phyloP scores from a whole-genome alignment of 1,284 basidiomycete species.

The Apiotrichum siamense region DNA sequence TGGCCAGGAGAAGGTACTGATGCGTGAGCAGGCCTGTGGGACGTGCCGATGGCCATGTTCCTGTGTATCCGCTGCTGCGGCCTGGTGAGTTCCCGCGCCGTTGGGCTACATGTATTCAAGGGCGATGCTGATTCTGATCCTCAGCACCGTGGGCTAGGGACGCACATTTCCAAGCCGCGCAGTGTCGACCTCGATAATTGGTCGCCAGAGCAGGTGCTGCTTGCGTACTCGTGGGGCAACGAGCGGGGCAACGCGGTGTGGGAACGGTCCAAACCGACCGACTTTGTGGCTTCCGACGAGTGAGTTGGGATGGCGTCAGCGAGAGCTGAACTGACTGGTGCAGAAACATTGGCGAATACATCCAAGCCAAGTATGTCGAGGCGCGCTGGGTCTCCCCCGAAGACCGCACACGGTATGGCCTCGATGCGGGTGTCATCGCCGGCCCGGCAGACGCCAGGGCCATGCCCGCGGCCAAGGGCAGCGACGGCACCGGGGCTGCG shows the following conservation, averaged over 20 bases:
- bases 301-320: constrained; percentile 24
- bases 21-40: constrained; percentile 34
- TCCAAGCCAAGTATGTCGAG: constrained; percentile 48
- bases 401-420: not conserved
- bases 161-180: constrained; percentile 52
- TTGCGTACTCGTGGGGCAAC: constrained; percentile 48
- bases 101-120: too few relatives aligned
- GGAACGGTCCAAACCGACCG: constrained; percentile 36
- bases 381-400: constrained; percentile 34
- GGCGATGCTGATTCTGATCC: too few relatives aligned
- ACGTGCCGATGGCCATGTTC: constrained; percentile 50
- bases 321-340: not conserved
- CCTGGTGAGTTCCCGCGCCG: constrained; percentile 17
- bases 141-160: constrained; percentile 50
- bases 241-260: constrained; percentile 43
- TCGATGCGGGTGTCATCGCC: not conserved
- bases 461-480: too few relatives aligned
- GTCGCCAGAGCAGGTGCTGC: constrained; percentile 44
- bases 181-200: constrained; percentile 52
- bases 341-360: constrained; percentile 38
- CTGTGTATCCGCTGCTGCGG: constrained; percentile 53
- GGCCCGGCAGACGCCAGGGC: too few relatives aligned
- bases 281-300: constrained; percentile 30
- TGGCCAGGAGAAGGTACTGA: not conserved
- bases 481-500: not conserved